Conservation (phyloP, 73 alveolate genomes). For the Uronychia setigera region DNA sequence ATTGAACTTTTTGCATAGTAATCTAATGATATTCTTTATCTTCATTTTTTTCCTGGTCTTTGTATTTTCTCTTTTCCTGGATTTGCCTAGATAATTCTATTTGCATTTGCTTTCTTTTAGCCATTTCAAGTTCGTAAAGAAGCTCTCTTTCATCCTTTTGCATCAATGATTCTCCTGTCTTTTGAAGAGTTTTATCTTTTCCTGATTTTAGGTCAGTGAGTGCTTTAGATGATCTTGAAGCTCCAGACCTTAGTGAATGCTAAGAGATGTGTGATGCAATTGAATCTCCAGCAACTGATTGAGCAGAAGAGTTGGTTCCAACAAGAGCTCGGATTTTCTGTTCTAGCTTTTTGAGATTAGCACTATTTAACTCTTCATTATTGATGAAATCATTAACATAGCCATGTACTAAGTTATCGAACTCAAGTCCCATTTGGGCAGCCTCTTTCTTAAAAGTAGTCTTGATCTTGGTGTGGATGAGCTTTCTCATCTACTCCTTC, state of each 20-base stretch:
- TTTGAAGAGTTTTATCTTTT: not conserved
- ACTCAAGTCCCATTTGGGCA: not conserved
- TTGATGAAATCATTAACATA: not conserved
- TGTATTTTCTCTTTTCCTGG: not conserved
- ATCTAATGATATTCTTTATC: not conserved
- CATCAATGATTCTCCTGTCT: not conserved
- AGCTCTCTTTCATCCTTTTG: not conserved
- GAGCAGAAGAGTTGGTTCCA: not conserved
- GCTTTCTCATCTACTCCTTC: constrained; percentile 5
- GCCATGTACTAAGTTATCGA: not conserved
- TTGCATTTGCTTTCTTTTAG: not conserved
- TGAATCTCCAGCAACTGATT: not conserved
- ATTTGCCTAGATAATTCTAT: not conserved
- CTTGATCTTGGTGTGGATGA: not conserved
- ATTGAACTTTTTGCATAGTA: not conserved
- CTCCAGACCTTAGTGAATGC: not conserved
- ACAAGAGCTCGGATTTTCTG: not conserved
- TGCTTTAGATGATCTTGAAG: not conserved
- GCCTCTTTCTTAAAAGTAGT: not conserved
- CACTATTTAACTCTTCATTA: not conserved
- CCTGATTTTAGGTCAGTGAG: not conserved
- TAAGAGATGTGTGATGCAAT: not conserved
- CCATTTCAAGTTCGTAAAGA: not conserved
- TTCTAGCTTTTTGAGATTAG: not conserved
- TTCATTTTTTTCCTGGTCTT: not conserved